phyloP scores from a whole-genome alignment of 2,329 filamentous ascomycete species.

The Talaromyces marneffei region DNA sequence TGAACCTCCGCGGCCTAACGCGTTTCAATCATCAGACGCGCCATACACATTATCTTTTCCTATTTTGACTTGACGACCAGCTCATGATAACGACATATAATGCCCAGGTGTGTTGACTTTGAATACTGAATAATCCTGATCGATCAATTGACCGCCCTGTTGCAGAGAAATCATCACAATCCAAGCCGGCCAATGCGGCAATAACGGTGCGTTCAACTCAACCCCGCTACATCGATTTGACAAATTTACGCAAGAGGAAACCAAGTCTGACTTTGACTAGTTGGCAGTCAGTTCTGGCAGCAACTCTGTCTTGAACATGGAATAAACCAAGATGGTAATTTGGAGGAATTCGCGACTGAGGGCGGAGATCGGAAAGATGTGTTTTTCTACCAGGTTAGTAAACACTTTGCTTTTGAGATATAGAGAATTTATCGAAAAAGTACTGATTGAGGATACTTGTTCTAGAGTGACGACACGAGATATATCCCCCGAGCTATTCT shows the following conservation, averaged over 20 bases:
- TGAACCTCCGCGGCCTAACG: slow-evolving; percentile 11
- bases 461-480: slow-evolving; percentile 87
- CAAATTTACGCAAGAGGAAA: slow-evolving; percentile 13
- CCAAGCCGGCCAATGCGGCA: slow-evolving; percentile 98
- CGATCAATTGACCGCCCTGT: neutral
- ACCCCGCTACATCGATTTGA: neutral
- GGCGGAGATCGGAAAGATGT: slow-evolving; percentile 98
- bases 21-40: slow-evolving; percentile 6
- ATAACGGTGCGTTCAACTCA: slow-evolving; percentile 75
- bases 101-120: slow-evolving; percentile 30
- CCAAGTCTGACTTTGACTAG: slow-evolving; percentile 43
- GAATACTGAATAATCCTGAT: too few relatives aligned
- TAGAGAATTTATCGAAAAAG: neutral
- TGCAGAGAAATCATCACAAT: slow-evolving; percentile 96
- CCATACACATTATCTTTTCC: slow-evolving; percentile 9
- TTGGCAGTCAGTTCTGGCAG: slow-evolving; percentile 98
- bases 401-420: neutral
- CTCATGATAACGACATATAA: slow-evolving; percentile 26
- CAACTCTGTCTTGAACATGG: slow-evolving; percentile 97
- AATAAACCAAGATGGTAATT: slow-evolving; percentile 93
- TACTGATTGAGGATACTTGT: neutral
- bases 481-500: slow-evolving; percentile 96
- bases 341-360: slow-evolving; percentile 96
- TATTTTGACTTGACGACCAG: slow-evolving; percentile 22
- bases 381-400: slow-evolving; percentile 77